These are phyloP conservation scores for Rhizopogon roseolus DNA, from an alignment of 768 basidiomycete genomes.

Conservation along the genomic window DNA sequence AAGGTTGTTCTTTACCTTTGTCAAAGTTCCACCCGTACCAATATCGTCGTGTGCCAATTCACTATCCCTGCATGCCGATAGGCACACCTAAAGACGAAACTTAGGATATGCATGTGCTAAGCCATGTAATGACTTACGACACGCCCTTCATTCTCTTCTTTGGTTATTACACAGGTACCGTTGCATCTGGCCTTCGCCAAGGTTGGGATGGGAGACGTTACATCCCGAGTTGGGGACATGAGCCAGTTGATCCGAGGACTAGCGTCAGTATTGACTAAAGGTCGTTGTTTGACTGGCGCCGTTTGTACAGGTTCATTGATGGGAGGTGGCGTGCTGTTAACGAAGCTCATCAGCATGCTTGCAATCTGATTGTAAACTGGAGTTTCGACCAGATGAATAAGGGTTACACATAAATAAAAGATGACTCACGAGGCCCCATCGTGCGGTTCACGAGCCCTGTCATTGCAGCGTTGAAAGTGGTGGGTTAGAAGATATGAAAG, in stretches of 20 bases:
- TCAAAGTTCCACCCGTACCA: conserved; percentile 14
- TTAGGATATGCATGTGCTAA: background rate
- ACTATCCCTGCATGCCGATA: conserved; percentile 22
- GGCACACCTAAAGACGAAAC: conserved; percentile 12
- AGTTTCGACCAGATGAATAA: background rate
- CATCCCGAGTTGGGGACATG: background rate
- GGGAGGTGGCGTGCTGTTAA: background rate
- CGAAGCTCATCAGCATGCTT: background rate
- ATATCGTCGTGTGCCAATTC: conserved; percentile 20
- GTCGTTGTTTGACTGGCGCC: background rate
- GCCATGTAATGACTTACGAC: conserved; percentile 10
- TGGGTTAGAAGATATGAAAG: background rate
- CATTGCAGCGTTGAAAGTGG: background rate
- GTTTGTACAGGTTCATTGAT: background rate
- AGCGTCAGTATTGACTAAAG: background rate
- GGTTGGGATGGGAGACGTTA: background rate
- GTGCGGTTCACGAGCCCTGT: background rate
- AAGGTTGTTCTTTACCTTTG: conserved; percentile 13
- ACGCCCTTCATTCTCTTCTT: background rate
- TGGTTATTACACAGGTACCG: background rate
- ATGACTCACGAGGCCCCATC: background rate
- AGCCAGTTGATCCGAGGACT: background rate
- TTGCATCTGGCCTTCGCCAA: background rate
- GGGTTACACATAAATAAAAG: background rate
- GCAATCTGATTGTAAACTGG: background rate